Base-by-base conservation (phyloP, 257 asterid genomes). In the Petunia axillaris region DNA sequence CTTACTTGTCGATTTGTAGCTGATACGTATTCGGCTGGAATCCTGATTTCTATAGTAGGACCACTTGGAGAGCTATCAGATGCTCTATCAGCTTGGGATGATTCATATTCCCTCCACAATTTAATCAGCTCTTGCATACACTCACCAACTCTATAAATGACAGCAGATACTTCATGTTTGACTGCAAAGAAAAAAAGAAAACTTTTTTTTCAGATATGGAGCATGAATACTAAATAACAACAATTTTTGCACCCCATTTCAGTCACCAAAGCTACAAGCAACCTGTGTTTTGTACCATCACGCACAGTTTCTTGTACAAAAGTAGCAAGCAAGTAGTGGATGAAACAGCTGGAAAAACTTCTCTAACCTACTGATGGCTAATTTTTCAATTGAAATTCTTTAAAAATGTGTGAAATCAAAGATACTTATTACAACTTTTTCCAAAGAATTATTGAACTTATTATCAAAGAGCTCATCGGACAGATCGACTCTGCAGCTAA, bases 1-100 rank as follows among this genome's bases (percentile, higher is more conserved):
- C 46, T 35, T 84, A 94, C 98, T 89, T 94, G 99, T 79, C 95
- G 98, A 88, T 96, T 96, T 58, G 98, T 89, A 73, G 97, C 97
- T 78, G 97, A 90, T 79, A 96, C 98, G 77, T 92, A 91, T 81
- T 96, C 98, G 76, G 99, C 98, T 84, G 99, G 97, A 87, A 96
- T 94, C 78, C 95, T 87, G 75, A 96, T 90, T 84, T 96, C 99
- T 63, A 96, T 84, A 48, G 99, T 92, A 80, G 94, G 98, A 67
- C 95, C 97, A 88, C 73, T 86, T 78, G 86, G 93, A 85, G 92
- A 82, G 80, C 91, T 87, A 82, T 88, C 97, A 79, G 84, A 59
- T 55, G 90, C 79, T 89, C 87, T 89, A 79, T 92, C 95, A 77
- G 88, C 85, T 86, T 87, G 94, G 13, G 89, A 85, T 64, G 85